These are phyloP conservation scores for Epichloe amarillans DNA, from an alignment of 2,329 filamentous ascomycete genomes.

Conservation along the genomic window DNA sequence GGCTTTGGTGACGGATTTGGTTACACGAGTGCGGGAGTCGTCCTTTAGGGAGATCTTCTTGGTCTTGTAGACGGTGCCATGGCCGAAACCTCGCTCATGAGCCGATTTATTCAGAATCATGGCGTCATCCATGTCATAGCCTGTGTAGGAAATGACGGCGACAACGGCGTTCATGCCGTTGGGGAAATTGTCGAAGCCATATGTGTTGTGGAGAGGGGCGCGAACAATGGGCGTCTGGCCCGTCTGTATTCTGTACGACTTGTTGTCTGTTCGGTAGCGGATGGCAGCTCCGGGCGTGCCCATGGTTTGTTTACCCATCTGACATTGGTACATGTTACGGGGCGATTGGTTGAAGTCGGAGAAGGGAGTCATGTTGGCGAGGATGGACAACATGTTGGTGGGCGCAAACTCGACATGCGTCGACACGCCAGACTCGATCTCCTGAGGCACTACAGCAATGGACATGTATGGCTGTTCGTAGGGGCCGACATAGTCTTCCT, in stretches of 20 bases:
- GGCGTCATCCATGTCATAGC: constrained; percentile 99
- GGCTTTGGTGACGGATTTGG: constrained; percentile 60
- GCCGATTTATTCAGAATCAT: constrained; percentile 99
- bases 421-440: constrained; percentile 76
- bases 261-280: constrained; percentile 88
- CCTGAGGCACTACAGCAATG: constrained; percentile 79
- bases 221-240: constrained; percentile 92
- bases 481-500: constrained; percentile 78
- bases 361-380: constrained; percentile 98
- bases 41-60: constrained; percentile 83
- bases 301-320: constrained; percentile 99
- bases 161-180: constrained; percentile 93
- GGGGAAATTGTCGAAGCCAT: constrained; percentile 95
- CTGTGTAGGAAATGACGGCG: constrained; percentile 95
- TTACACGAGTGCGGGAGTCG: constrained; percentile 52
- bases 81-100: constrained; percentile 87
- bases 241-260: constrained; percentile 86
- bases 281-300: constrained; percentile 82
- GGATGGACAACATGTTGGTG: constrained; percentile 92
- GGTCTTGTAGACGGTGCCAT: constrained; percentile 96
- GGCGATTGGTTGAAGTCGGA: constrained; percentile 98
- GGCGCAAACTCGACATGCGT: constrained; percentile 91
- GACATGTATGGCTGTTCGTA: constrained; percentile 98
- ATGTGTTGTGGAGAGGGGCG: constrained; percentile 84
- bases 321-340: constrained; percentile 98